Evolutionary conservation across 768 basidiomycete species (phyloP).

Genomic region (Suillus subluteus): DNA sequence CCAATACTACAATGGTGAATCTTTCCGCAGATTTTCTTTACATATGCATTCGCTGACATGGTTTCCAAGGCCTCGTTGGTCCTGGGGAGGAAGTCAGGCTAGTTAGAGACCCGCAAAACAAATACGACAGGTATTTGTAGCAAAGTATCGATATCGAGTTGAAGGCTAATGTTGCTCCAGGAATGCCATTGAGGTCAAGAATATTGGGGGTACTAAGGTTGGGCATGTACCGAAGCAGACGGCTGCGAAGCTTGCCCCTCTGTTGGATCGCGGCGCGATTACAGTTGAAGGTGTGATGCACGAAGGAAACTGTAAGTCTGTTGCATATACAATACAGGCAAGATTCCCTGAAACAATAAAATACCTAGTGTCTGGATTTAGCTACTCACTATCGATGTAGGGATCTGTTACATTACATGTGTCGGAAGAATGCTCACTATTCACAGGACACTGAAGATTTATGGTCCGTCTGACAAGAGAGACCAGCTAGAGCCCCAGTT

Average conservation of each 20-base stretch:
- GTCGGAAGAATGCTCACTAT: background rate
- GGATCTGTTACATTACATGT: constrained; percentile 19
- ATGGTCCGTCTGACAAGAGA: constrained; percentile 65
- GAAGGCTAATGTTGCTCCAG: constrained; percentile 35
- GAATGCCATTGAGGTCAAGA: constrained; percentile 82
- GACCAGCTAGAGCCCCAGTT: constrained; percentile 64
- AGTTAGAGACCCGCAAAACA: constrained; percentile 66
- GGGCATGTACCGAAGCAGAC: constrained; percentile 75
- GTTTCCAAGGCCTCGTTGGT: constrained; percentile 69
- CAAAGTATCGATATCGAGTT: background rate
- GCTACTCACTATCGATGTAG: constrained; percentile 67
- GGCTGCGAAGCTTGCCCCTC: constrained; percentile 62
- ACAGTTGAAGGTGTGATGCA: constrained; percentile 71
- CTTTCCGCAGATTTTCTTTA: background rate
- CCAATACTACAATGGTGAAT: constrained; percentile 75
- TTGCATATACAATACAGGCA: background rate
- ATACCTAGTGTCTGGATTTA: constrained; percentile 43
- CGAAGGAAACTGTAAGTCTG: constrained; percentile 64
- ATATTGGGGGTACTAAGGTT: constrained; percentile 74
- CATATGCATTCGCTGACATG: constrained; percentile 11
- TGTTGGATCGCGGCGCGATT: constrained; percentile 66
- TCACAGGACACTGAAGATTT: constrained; percentile 69
- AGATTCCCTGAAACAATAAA: constrained; percentile 10
- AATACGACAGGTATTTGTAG: constrained; percentile 61
- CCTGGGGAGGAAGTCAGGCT: constrained; percentile 77